phyloP scores from a whole-genome alignment of 805 yeast genomes.

The Kodamaea hsintzibuensis region DNA sequence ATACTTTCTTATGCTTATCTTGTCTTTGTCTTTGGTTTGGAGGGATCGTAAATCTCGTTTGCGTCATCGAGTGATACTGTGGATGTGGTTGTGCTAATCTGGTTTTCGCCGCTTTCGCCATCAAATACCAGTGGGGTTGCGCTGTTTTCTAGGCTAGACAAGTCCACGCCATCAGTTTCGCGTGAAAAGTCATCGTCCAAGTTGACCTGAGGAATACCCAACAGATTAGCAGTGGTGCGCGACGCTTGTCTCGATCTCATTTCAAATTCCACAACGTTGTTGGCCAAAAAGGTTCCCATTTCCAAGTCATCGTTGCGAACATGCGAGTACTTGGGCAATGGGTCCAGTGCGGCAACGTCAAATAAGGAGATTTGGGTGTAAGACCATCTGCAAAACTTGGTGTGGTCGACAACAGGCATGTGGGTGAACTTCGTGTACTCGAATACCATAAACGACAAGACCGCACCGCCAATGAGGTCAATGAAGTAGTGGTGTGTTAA shows the following conservation, averaged over 20 bases:
- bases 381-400: conserved; percentile 69
- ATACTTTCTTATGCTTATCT: neutral
- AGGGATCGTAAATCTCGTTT: neutral
- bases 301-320: neutral
- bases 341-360: conserved; percentile 31
- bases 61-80: conserved; percentile 37
- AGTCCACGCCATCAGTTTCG: neutral
- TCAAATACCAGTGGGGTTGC: conserved; percentile 44
- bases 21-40: conserved; percentile 1
- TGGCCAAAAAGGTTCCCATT: conserved; percentile 5
- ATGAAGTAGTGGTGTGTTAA: conserved; percentile 95
- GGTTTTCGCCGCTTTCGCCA: conserved; percentile 21
- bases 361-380: conserved; percentile 41
- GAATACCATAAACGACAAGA: conserved; percentile 72
- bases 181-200: conserved; percentile 17
- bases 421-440: conserved; percentile 64
- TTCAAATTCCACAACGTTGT: conserved; percentile 17
- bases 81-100: conserved; percentile 33
- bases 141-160: conserved; percentile 33
- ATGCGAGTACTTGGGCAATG: conserved; percentile 21
- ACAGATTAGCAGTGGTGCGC: conserved; percentile 10
- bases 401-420: conserved; percentile 60
- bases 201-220: conserved; percentile 10
- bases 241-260: conserved; percentile 34
- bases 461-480: conserved; percentile 92